Conservation (phyloP, 768 basidiomycete species). For the Lyophyllum atratum region DNA sequence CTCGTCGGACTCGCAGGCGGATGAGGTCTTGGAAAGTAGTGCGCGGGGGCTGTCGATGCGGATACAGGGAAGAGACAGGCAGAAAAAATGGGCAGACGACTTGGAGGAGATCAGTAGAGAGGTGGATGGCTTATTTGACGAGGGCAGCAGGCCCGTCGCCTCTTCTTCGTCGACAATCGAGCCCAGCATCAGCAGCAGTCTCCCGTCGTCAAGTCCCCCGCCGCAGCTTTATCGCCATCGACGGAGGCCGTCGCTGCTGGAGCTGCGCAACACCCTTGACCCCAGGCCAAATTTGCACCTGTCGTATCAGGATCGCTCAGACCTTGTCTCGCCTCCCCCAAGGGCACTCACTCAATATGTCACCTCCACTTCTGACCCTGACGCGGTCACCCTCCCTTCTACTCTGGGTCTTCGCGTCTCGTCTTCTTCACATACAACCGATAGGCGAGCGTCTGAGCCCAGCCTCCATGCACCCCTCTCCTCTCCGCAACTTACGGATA, state of each 20-base stretch:
- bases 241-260: conserved; percentile 52
- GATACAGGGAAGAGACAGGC: conserved; percentile 45
- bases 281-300: conserved; percentile 48
- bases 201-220: conserved; percentile 34
- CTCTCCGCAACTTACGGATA: conserved; percentile 38
- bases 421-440: conserved; percentile 25
- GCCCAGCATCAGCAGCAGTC: conserved; percentile 42
- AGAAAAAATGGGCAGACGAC: conserved; percentile 66
- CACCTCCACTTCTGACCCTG: conserved; percentile 53
- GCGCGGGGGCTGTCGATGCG: conserved; percentile 54
- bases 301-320: conserved; percentile 50
- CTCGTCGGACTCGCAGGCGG: conserved; percentile 45
- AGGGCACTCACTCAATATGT: conserved; percentile 77
- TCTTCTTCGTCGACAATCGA: conserved; percentile 11
- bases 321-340: conserved; percentile 68
- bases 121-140: conserved; percentile 60
- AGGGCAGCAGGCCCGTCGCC: conserved; percentile 13
- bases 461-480: conserved; percentile 19
- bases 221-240: conserved; percentile 13
- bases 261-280: conserved; percentile 26
- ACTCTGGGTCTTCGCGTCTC: conserved; percentile 64
- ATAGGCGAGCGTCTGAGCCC: conserved; percentile 4
- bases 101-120: conserved; percentile 64
- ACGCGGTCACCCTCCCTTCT: conserved; percentile 62
- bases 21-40: conserved; percentile 48